Evolutionary conservation across 2,329 filamentous ascomycete genomes (phyloP).

Genomic region (Chaetomium olivaceum): DNA sequence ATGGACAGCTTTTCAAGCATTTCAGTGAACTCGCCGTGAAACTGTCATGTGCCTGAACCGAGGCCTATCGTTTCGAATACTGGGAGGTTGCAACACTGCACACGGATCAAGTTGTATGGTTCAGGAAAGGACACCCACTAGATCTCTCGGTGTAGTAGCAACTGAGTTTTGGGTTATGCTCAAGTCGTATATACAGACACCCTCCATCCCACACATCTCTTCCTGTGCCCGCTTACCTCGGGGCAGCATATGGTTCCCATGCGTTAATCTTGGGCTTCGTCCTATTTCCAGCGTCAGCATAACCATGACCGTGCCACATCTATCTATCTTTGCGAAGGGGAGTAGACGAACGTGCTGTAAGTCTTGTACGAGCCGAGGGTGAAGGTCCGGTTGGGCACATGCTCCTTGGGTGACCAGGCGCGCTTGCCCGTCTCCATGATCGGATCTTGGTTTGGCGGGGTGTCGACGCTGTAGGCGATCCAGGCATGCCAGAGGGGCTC

Average conservation of each 20-base stretch:
- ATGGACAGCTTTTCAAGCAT: background rate
- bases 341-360: slow-evolving; percentile 83
- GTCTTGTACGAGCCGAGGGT: slow-evolving; percentile 82
- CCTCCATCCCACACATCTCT: background rate
- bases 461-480: slow-evolving; percentile 92
- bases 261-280: slow-evolving; percentile 41
- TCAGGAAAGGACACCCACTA: background rate
- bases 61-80: background rate
- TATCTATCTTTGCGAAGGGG: background rate
- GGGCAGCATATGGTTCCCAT: slow-evolving; percentile 40
- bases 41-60: background rate
- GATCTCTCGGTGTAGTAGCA: background rate
- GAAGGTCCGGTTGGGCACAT: slow-evolving; percentile 73
- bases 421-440: slow-evolving; percentile 60
- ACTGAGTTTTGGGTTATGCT: slow-evolving; percentile 6
- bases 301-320: background rate
- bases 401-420: slow-evolving; percentile 71
- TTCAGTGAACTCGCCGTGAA: background rate
- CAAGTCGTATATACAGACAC: slow-evolving; percentile 11
- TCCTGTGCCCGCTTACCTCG: slow-evolving; percentile 27
- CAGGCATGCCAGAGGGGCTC: slow-evolving; percentile 98
- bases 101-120: background rate
- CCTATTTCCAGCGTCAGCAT: slow-evolving; percentile 27
- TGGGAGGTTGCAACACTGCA: background rate
- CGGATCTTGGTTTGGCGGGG: slow-evolving; percentile 75